Base-by-base conservation (phyloP, 2,329 filamentous ascomycete genomes). In the Fusarium sp. region DNA sequence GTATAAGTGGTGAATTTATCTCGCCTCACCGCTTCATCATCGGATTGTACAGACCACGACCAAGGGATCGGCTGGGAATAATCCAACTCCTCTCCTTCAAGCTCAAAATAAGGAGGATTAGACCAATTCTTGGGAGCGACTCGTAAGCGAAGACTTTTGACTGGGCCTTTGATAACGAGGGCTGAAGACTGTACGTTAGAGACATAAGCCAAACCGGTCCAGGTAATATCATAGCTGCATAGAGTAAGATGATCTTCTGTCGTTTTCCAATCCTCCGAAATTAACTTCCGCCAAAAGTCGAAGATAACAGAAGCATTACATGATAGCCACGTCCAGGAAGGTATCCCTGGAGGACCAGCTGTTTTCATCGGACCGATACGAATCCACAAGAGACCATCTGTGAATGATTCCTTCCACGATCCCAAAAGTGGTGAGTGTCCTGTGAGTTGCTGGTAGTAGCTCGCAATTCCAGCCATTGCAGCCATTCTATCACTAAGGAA, bases 181-280 rank as follows among this genome's bases (percentile, higher is more conserved):
- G 4, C 10, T 8, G 12, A n/a, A 12, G 41, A 44, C 18, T 28
- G 24, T 3, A 46, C 12, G 3, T 20, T 21, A 7, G 43, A 21
- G 5, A 31, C 43, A 31, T 5, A 46, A 10, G n/a, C 1, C 11
- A 46, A 16, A 6, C 15, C 4, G 1, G 11, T 21, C 15, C 43
- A 33, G 11, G 28, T n/a, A 3, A 18, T 5, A 7, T 23, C 20
- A 6, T 6, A n/a, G n/a, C 20, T 11, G 5, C 16, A 18, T 3
- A 23, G 2, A 5, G 28, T 33, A 7, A 31, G 4, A 3, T 23
- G 20, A 33, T n/a, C 3, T 9, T 24, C 0, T 18, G 44, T n/a
- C 18, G 16, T 12, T 3, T 4, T 2, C 44, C 12, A 18, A 8
- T 2, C 3, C 8, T 23, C 10, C 4, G 8, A 10, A 6, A 3